Base-by-base conservation (phyloP, 331 rosid genomes). In the Spiraea crenata region DNA sequence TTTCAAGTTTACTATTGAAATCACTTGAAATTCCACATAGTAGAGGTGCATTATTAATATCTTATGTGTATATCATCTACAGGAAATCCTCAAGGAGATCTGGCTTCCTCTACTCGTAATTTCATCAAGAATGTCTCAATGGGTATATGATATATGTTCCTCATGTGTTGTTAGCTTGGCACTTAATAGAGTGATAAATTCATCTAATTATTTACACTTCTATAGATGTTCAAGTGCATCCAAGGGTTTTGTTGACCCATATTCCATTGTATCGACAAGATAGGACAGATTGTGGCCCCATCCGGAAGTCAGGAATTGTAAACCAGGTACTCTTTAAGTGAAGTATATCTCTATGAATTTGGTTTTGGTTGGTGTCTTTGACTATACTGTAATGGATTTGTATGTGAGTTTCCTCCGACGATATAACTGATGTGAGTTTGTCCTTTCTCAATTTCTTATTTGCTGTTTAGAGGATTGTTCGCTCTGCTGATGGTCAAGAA, bases 241-340 rank as follows among this genome's bases (percentile, higher is more conserved):
- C 89, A 34, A 89, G 88, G 90, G 92, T 92, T 66, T 78, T 92
- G 59, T 74, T 92, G 81, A 82, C 89, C 20, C 98, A 92, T 75
- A 89, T 89, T 80, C 98, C 96, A 42, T 78, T 89, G 79, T 86
- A 84, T 74, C 89, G 95, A 68, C 83, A 1, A 31, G 92, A 92
- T 74, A 45, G 71, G 65, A 89, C 86, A 9, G 49, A 70, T 65
- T 91, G 96, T 80, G 92, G 96, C 60, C 88, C 84, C 67, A 72
- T 80, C 64, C 92, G 97, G 12, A 79, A 83, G 46, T 82, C 92
- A 62, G 67, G 79, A 62, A 59, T 79, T 69, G 75, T 91, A 83
- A 88, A 88, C 75, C 97, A 91, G 97, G 97, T 91, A 77, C 66
- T 50, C 13, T 47, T 25, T 19, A 44, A 42, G 48, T 25, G 15